phyloP scores from a whole-genome alignment of 106 monocot genomes.

The Dioscorea dumetorum region DNA sequence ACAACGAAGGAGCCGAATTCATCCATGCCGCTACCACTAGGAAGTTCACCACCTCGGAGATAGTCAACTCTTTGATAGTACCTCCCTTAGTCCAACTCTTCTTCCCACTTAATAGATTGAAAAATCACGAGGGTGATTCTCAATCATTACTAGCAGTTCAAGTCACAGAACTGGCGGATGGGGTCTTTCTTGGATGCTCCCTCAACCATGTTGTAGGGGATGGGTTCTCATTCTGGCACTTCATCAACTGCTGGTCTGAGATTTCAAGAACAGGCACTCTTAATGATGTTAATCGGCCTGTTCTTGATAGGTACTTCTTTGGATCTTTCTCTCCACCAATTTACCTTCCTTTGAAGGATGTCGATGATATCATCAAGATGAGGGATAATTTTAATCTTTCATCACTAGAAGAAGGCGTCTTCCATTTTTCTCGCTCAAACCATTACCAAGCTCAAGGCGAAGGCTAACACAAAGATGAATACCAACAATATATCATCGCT shows the following conservation, averaged over 20 bases:
- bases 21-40: conserved; percentile 2
- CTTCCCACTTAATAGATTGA: conserved; percentile 9
- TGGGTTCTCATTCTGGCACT: conserved; percentile 23
- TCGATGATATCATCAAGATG: conserved; percentile 2
- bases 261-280: background rate
- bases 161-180: conserved; percentile 16
- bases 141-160: conserved; percentile 16
- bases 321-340: background rate
- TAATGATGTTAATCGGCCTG: background rate
- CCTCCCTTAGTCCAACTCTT: conserved; percentile 4
- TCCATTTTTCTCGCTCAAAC: background rate
- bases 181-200: conserved; percentile 19
- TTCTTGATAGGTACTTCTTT: background rate
- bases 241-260: conserved; percentile 24
- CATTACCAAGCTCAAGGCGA: background rate
- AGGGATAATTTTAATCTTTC: background rate
- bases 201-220: conserved; percentile 20
- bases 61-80: background rate
- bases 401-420: background rate
- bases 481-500: conserved; percentile 10
- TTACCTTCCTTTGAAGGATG: background rate
- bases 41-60: background rate
- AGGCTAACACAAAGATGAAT: background rate
- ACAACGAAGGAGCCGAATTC: conserved; percentile 19
- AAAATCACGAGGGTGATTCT: conserved; percentile 18